Evolutionary conservation across 495 filamentous ascomycete genomes (phyloP).

Genomic region (Chaetomium fimeti): DNA sequence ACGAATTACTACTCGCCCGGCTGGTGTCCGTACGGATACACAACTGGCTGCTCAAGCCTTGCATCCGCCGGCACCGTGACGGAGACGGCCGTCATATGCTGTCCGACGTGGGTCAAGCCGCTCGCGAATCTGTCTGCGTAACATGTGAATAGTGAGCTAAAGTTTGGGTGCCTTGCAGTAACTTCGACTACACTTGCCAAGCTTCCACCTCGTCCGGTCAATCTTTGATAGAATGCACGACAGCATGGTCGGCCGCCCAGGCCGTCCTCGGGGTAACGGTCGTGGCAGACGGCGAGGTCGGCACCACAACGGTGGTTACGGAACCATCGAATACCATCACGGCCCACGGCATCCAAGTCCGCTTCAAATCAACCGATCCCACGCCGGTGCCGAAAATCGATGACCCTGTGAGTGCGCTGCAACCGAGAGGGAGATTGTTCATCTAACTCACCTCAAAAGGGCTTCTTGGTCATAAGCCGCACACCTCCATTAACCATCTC

Average conservation of each 20-base stretch:
- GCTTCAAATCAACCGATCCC: conserved; percentile 25
- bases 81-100: conserved; percentile 34
- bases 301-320: conserved; percentile 16
- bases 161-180: conserved; percentile 13
- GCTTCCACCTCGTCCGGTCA: conserved; percentile 1
- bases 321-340: conserved; percentile 27
- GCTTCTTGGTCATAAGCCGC: conserved; percentile 3
- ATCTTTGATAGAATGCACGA: conserved; percentile 29
- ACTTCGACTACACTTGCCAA: conserved; percentile 28
- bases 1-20: conserved; percentile 38
- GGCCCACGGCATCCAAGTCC: conserved; percentile 33
- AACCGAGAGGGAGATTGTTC: neutral
- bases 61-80: conserved; percentile 16
- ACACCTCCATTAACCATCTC: conserved; percentile 11
- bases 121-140: neutral
- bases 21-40: conserved; percentile 36
- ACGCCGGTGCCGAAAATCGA: neutral
- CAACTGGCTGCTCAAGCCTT: conserved; percentile 32
- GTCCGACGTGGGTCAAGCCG: conserved; percentile 32
- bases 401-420: conserved; percentile 11
- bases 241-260: conserved; percentile 20
- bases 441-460: conserved; percentile 10
- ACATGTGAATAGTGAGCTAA: neutral
- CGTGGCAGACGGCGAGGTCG: conserved; percentile 21
- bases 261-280: conserved; percentile 25